A percentile compares a stretch with the other conserved stretches of the same genome.
Conservation (phyloP, 768 basidiomycete genomes). For the Lactarius evosmus region DNA sequence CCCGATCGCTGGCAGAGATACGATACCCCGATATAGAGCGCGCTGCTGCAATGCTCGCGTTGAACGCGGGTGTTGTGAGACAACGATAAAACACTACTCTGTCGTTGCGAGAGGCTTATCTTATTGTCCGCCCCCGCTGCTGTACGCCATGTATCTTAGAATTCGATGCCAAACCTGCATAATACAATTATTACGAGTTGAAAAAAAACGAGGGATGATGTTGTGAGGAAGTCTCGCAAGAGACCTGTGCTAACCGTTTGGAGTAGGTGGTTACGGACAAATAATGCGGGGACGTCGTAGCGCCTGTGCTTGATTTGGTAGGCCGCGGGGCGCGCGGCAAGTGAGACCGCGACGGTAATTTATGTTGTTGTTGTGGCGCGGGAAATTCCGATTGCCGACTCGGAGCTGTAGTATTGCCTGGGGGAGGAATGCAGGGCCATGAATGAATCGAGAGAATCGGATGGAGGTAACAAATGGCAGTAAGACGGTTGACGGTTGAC, state of each 20-base stretch:
- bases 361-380: background rate
- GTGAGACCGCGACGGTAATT: conserved; percentile 2
- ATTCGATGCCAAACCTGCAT: conserved; percentile 9
- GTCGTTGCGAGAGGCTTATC: conserved; percentile 16
- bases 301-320: conserved; percentile 10
- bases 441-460: too few relatives aligned
- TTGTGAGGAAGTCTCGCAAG: background rate
- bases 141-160: conserved; percentile 26
- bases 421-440: too few relatives aligned
- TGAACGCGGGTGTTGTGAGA: conserved; percentile 17
- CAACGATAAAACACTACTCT: conserved; percentile 8
- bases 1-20: conserved; percentile 13
- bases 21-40: conserved; percentile 23
- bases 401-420: too few relatives aligned
- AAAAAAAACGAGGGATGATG: background rate
- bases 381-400: background rate
- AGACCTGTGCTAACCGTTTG: conserved; percentile 11
- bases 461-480: too few relatives aligned
- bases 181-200: conserved; percentile 15
- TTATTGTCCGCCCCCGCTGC: conserved; percentile 13
- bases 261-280: background rate
- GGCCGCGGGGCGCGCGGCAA: conserved; percentile 16
- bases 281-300: conserved; percentile 22
- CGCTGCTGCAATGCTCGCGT: conserved; percentile 9
- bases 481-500: too few relatives aligned